Evolutionary conservation across 768 basidiomycete genomes (phyloP), one percentile per base, ranked within the genome.

Genomic region (Mycena leptocephala): DNA sequence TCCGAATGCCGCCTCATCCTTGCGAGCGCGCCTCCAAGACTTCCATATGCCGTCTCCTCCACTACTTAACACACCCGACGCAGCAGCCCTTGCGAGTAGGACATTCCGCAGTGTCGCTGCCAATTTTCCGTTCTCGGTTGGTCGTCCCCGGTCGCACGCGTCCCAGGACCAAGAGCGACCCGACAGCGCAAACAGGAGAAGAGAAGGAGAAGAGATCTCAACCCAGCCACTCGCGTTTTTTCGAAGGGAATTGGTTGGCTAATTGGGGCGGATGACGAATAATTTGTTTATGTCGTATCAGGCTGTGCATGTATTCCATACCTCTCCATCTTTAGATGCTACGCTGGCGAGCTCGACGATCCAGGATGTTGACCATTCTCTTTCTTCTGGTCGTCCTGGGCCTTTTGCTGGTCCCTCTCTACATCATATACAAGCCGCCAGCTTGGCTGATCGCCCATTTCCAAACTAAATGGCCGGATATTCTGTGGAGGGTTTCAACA

Each of bases 201-300:
- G 84, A 74, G 90, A 90, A 65, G 86, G 86, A 46, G 92, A 90
- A 22, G 94, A 94, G 67, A 92, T 95, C 51, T 92, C 93, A 24
- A 83, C 90, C n/a, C 93, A 94, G 96, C 96, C 2, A 92, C 92
- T 62, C 90, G 93, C 37, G 96, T 93, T 5, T 84, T 99, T 51
- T 95, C 96, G 43, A 94, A 94, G 80, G 98, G 98, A 10, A 96
- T 99, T 66, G 97, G 97, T 33, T 99, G 98, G 98, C 88, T 99
- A 33, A 93, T 99, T 72, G 98, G 98, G 51, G 95, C 93, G 16
- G 97, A 97, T 75, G 94, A 93, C 61, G 82, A 86, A 78, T 78
- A 78, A 76, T 82, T n/a, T 41, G 24, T n/a, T n/a, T n/a, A n/a
- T n/a, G n/a, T n/a, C n/a, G n/a, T 37, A 61, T 53, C 22, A 41